phyloP scores from a whole-genome alignment of 441 rosid species.

The Pelargonium citronellum region DNA sequence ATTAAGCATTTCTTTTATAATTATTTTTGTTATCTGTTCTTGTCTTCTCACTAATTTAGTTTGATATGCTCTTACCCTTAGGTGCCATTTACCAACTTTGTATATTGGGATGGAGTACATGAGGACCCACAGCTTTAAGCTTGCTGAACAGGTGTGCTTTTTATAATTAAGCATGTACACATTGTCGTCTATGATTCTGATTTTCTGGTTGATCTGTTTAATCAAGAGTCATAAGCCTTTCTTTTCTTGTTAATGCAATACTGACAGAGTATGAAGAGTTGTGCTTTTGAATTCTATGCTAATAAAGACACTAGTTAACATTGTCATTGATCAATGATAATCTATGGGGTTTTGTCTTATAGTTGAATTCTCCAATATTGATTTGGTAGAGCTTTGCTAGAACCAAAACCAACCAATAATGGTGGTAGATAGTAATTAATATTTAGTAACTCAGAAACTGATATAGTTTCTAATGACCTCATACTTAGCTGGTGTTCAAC shows the following conservation, averaged over 20 bases:
- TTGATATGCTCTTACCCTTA: conserved; percentile 74
- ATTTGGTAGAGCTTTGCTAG: not conserved
- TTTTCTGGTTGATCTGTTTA: not conserved
- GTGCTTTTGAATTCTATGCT: not conserved
- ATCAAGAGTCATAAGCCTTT: not conserved
- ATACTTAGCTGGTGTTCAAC: not conserved
- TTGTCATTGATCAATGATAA: not conserved
- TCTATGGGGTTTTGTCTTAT: not conserved
- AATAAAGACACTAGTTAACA: not conserved
- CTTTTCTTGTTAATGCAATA: not conserved
- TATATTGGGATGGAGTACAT: conserved; percentile 99
- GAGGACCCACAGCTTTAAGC: conserved; percentile 95
- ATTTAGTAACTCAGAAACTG: not conserved
- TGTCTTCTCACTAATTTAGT: conserved; percentile 61
- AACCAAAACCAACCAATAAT: not conserved
- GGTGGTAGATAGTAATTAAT: not conserved
- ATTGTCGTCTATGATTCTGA: not conserved
- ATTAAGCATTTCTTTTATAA: not conserved
- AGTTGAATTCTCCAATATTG: not conserved
- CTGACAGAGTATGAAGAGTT: not conserved
- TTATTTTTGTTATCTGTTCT: conserved; percentile 16
- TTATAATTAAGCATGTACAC: not conserved
- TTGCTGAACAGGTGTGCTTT: conserved; percentile 80
- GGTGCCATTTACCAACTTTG: conserved; percentile 95
- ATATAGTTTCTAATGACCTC: not conserved